Percentiles rank a stretch among this genome's conserved stretches.
phyloP scores from a whole-genome alignment of 2,329 filamentous ascomycete genomes.

The Aureobasidium leucospermi region DNA sequence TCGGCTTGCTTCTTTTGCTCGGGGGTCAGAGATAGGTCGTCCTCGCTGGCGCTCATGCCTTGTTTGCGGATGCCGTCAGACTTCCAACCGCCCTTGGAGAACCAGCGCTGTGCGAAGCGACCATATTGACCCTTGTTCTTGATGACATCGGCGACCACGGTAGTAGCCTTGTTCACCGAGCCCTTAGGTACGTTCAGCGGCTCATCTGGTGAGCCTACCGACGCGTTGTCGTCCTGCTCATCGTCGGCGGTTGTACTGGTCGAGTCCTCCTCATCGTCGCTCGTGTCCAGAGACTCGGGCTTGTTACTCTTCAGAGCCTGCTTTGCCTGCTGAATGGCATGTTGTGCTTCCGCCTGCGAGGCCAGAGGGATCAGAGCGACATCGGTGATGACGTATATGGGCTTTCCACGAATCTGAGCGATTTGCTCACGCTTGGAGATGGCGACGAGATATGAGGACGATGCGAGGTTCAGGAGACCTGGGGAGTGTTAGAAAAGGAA shows the following conservation, averaged over 20 bases:
- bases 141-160: conserved; percentile 84
- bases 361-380: conserved; percentile 84
- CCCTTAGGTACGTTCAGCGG: conserved; percentile 23
- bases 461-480: conserved; percentile 82
- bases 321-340: conserved; percentile 59
- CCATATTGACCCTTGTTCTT: conserved; percentile 76
- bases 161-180: conserved; percentile 40
- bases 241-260: conserved; percentile 29
- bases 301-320: conserved; percentile 35
- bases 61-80: conserved; percentile 62
- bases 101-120: conserved; percentile 84
- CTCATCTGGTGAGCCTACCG: not conserved
- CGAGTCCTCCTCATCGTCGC: conserved; percentile 22
- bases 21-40: conserved; percentile 29
- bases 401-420: conserved; percentile 72
- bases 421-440: conserved; percentile 84
- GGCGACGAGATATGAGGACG: conserved; percentile 69
- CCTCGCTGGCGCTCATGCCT: conserved; percentile 52
- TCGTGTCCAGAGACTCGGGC: conserved; percentile 24
- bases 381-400: conserved; percentile 81
- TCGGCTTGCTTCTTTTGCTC: conserved; percentile 29
- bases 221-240: conserved; percentile 23
- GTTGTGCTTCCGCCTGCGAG: conserved; percentile 65
- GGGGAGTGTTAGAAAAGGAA: not conserved
- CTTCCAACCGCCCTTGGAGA: conserved; percentile 71